phyloP scores from a whole-genome alignment of 2,329 filamentous ascomycete species.

The Sporothrix brasiliensis region DNA sequence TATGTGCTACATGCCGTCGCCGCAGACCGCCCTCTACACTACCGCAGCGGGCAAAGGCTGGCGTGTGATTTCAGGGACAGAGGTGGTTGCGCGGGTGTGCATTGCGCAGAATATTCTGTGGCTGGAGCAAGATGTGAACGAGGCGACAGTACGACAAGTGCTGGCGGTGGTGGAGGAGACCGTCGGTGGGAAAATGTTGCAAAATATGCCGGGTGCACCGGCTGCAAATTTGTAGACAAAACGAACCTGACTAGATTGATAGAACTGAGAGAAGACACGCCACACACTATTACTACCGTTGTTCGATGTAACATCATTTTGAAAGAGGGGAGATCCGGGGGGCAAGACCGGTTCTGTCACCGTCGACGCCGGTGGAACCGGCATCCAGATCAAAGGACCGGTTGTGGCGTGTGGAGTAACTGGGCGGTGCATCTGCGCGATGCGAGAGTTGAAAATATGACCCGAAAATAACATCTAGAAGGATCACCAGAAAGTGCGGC shows the following conservation, averaged over 20 bases:
- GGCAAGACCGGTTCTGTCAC: no score
- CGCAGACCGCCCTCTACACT: conserved; percentile 6
- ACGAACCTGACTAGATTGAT: not conserved
- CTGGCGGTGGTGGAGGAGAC: not conserved
- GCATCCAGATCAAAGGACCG: not conserved
- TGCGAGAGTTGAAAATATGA: no score
- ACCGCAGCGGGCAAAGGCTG: not conserved
- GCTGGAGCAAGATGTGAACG: not conserved
- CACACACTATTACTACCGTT: no score
- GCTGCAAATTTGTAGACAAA: not conserved
- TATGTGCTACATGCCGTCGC: conserved; percentile 21
- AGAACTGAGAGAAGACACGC: not conserved
- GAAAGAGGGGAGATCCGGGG: not conserved
- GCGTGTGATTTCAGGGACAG: not conserved
- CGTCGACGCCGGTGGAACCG: not conserved
- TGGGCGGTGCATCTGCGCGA: not conserved
- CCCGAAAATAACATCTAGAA: no score
- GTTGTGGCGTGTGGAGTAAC: not conserved
- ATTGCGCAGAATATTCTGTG: conserved; percentile 15
- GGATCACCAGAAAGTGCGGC: no score
- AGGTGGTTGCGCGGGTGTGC: not conserved
- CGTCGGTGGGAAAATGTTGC: not conserved
- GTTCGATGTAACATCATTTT: not conserved
- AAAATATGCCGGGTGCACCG: not conserved
- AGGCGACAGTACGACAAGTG: not conserved